Conservation (phyloP, 2,329 filamentous ascomycete species). For the Hymenoscyphus occultus region DNA sequence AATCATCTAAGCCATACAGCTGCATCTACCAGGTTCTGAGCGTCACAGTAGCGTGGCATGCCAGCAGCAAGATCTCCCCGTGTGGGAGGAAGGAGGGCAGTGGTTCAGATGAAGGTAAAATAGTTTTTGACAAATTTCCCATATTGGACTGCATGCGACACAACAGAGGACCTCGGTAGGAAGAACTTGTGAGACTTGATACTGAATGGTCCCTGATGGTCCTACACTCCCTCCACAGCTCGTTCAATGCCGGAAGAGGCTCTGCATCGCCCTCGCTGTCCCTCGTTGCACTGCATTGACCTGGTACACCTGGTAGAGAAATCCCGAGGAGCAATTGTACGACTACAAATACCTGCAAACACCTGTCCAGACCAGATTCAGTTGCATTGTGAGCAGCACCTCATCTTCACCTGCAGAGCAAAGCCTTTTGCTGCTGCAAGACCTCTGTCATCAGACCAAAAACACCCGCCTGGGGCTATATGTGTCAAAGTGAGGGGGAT, state of each 20-base stretch:
- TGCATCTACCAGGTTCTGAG: background rate
- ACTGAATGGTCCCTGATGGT: background rate
- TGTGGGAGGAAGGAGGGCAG: background rate
- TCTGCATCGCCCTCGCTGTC: background rate
- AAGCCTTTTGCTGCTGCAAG: background rate
- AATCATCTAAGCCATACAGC: background rate
- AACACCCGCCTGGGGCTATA: background rate
- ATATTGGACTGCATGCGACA: background rate
- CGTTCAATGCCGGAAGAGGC: constrained; percentile 1
- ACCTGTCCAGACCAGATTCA: background rate
- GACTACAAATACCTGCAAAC: background rate
- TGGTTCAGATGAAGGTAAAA: background rate
- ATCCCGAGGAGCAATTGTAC: background rate
- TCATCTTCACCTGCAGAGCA: background rate
- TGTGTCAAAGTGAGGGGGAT: background rate
- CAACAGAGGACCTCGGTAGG: background rate
- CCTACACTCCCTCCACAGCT: background rate
- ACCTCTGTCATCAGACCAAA: constrained; percentile 1
- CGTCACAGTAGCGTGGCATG: constrained; percentile 1
- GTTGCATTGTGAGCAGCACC: background rate
- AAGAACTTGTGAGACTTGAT: background rate
- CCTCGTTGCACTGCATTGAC: background rate
- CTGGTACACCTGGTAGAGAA: background rate
- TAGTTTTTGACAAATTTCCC: background rate
- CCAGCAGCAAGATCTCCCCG: constrained; percentile 3